Evolutionary conservation across 176 grass and related monocot species (phyloP), one percentile per base, ranked within the genome.

Genomic region (Eragrostis curvula): DNA sequence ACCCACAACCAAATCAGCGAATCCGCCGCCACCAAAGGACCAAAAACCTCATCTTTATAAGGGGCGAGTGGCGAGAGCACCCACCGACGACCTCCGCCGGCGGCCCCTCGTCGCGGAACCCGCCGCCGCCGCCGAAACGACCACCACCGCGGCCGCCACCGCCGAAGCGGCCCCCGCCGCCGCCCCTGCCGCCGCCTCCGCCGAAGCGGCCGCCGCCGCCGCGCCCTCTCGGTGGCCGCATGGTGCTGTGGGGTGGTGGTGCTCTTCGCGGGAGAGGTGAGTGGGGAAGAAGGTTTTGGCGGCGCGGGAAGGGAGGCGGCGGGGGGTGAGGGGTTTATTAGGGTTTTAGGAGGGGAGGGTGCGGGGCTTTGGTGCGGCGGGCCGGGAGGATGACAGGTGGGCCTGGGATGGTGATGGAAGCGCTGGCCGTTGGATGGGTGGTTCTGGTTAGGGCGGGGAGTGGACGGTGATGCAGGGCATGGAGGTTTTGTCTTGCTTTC

Each of bases 201-300:
- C 86, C 55, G 79, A 87, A 87, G 1, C 91, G 85, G 2, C 93
- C 85, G 5, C 86, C 77, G 12, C 91, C 49, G 12, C 89, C 89
- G 21, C 92, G 89, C 36, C 96, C 92, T 90, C 92, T 99, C 15
- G 96, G 96, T 73, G 96, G 96, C 40, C 93, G 85, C 96, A 98
- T 98, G 62, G 62, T 27, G 41, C 53, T 16, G 60, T 44, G n/a
- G n/a, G 24, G 24, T 27, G 23, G n/a, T 8, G 8, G n/a, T 66
- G 39, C 6, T 40, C 12, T 58, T 64, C 62, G 51, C 62, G 40
- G 68, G 28, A 41, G 58, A 27, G 8, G 28, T 47, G 59, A 77
- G 61, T 58, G 68, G 21, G 32, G 53, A 29, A 40, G 64, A 23
- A 27, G 77, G 27, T 46, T 75, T 55, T 78, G 87, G 74, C 87